Conservation (phyloP, 345 rosid species). For the Heritiera littoralis region DNA sequence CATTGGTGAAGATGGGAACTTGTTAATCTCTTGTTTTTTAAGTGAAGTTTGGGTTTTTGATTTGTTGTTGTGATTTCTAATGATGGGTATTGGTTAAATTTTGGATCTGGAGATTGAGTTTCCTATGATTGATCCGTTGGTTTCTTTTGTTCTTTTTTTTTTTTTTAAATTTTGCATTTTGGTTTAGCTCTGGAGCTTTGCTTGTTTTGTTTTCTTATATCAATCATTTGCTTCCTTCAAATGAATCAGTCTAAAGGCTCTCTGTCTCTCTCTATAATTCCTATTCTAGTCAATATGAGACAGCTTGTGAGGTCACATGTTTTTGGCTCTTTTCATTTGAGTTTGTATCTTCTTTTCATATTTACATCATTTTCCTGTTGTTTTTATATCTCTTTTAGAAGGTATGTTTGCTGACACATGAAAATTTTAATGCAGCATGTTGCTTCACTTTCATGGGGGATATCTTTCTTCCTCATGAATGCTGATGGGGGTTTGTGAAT, state of each 20-base stretch:
- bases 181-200: not conserved
- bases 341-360: not conserved
- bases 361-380: not conserved
- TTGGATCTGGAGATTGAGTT: constrained; percentile 30
- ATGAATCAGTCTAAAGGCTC: not conserved
- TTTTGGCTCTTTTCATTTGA: not conserved
- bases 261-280: too few species aligned
- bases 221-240: not conserved
- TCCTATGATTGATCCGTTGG: constrained; percentile 23
- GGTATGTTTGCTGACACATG: constrained; percentile 25
- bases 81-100: constrained; percentile 15
- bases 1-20: constrained; percentile 18
- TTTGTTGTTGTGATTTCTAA: constrained; percentile 23
- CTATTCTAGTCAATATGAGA: not conserved
- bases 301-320: not conserved
- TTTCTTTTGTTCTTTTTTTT: not conserved
- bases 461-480: constrained; percentile 10
- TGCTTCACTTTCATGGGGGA: constrained; percentile 15
- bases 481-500: constrained; percentile 38
- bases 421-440: constrained; percentile 27
- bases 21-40: constrained; percentile 16
- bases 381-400: not conserved
- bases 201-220: not conserved
- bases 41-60: constrained; percentile 13
- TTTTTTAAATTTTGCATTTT: constrained; percentile 5